phyloP scores from a whole-genome alignment of 169 alveolate genomes.

The Perkinsus marinus region DNA sequence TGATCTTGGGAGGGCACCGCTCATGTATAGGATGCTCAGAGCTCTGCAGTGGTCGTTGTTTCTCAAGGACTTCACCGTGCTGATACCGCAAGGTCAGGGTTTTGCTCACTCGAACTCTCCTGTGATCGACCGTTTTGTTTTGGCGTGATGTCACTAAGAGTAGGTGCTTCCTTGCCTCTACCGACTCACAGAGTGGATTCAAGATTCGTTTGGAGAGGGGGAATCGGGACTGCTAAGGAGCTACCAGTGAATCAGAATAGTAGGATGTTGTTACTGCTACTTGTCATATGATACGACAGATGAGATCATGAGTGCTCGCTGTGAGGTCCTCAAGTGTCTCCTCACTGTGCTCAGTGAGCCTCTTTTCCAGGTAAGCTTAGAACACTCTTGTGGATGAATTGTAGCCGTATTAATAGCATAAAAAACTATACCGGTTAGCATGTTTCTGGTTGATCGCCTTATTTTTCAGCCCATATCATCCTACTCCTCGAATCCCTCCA shows the following conservation, averaged over 20 bases:
- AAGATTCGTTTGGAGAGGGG: neutral
- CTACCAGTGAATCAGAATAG: neutral
- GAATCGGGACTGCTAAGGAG: neutral
- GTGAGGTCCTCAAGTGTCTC: neutral
- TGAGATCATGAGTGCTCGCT: neutral
- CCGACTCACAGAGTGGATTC: neutral
- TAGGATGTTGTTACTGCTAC: neutral
- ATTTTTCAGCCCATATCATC: neutral
- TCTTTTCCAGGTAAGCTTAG: neutral
- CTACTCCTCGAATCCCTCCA: neutral
- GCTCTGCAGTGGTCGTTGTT: neutral
- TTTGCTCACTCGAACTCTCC: no score
- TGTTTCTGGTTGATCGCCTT: no score
- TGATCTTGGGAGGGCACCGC: neutral
- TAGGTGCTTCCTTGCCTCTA: neutral
- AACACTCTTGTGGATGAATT: no score
- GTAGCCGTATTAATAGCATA: no score
- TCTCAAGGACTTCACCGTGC: neutral
- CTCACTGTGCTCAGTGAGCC: neutral
- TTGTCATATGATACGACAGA: neutral
- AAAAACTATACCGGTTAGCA: no score
- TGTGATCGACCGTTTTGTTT: no score
- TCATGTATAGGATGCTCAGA: neutral
- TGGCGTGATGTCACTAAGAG: no score
- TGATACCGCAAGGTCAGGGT: neutral